phyloP scores from a whole-genome alignment of 768 basidiomycete species.

The Suillus sp. region DNA sequence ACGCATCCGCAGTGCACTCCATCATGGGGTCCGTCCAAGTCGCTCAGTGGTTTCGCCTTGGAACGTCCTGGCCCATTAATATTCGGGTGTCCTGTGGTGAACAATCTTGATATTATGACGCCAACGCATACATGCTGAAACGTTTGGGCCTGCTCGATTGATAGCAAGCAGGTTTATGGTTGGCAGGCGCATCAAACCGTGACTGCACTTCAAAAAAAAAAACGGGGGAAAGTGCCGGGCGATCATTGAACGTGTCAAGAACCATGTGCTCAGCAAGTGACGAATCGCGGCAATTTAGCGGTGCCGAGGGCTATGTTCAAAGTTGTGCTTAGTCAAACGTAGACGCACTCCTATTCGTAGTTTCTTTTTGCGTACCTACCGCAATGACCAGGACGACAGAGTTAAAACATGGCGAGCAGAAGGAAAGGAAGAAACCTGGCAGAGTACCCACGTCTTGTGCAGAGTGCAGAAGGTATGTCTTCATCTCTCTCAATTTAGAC shows the following conservation, averaged over 20 bases:
- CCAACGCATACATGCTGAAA: background rate
- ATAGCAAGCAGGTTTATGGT: background rate
- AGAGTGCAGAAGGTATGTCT: conserved; percentile 40
- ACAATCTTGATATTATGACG: background rate
- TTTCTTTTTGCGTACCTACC: background rate
- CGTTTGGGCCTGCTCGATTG: background rate
- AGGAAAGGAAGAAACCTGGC: conserved; percentile 49
- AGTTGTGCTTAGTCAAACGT: background rate
- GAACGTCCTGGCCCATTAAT: background rate
- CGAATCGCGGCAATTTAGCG: background rate
- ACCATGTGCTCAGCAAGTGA: no score
- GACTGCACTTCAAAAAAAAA: background rate
- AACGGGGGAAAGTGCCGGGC: background rate
- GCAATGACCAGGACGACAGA: conserved; percentile 17
- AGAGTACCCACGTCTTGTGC: conserved; percentile 47
- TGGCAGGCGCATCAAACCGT: background rate
- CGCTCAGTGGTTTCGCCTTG: background rate
- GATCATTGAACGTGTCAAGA: background rate
- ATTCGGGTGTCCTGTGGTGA: background rate
- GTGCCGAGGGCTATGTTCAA: background rate
- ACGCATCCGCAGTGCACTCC: no score
- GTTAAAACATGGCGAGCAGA: conserved; percentile 22
- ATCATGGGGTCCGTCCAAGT: background rate
- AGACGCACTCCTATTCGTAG: background rate
- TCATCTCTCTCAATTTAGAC: background rate